Evolutionary conservation across 2,329 filamentous ascomycete species (phyloP).

Genomic region (Coniochaeta ligniaria): DNA sequence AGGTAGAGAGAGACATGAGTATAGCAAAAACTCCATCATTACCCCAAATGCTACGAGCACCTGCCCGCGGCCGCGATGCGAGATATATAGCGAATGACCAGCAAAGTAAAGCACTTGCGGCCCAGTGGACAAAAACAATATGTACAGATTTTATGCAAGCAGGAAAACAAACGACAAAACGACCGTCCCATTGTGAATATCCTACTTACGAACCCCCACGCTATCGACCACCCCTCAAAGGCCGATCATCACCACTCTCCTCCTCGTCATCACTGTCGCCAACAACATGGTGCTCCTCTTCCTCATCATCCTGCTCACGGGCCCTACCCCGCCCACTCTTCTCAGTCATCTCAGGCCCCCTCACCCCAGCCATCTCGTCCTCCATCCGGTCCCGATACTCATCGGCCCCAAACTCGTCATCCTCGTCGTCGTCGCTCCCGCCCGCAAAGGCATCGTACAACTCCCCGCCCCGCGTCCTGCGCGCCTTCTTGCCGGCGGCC

Average conservation of each 20-base stretch:
- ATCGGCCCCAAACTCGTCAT: constrained; percentile 34
- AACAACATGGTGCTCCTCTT: constrained; percentile 38
- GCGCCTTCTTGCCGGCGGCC: constrained; percentile 29
- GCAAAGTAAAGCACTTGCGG: background rate
- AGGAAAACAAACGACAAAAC: background rate
- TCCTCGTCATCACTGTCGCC: constrained; percentile 39
- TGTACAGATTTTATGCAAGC: background rate
- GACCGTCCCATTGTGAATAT: background rate
- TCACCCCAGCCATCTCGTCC: constrained; percentile 8
- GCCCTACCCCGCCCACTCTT: constrained; percentile 21
- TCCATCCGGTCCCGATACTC: constrained; percentile 26
- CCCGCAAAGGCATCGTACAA: constrained; percentile 97
- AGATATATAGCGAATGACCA: background rate
- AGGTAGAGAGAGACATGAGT: background rate
- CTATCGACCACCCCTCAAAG: background rate
- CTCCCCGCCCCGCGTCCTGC: constrained; percentile 69
- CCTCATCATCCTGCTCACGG: constrained; percentile 16
- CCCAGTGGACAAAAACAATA: background rate
- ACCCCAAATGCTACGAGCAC: background rate
- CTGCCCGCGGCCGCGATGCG: background rate
- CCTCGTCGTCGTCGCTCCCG: constrained; percentile 71
- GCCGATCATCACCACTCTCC: constrained; percentile 13
- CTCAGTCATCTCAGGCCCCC: constrained; percentile 17
- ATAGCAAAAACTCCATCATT: background rate
- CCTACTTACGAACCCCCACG: background rate